These are phyloP conservation scores for Didymella pinodella DNA, from an alignment of 2,329 filamentous ascomycete species.

Conservation along the genomic window DNA sequence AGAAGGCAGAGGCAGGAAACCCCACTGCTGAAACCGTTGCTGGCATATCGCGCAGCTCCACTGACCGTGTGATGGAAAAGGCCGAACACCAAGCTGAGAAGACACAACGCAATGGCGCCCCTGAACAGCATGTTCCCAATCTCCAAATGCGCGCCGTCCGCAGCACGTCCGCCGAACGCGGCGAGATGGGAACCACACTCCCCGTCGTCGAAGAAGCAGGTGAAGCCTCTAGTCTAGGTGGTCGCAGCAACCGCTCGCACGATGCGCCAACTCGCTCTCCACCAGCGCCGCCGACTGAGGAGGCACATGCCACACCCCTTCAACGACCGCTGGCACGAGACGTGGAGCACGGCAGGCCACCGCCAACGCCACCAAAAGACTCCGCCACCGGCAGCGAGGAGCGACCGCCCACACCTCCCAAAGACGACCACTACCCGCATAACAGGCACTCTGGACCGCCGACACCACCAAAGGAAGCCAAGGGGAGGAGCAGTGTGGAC, in stretches of 20 bases:
- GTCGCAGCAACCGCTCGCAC: constrained; percentile 58
- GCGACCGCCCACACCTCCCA: constrained; percentile 45
- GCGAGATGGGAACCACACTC: constrained; percentile 66
- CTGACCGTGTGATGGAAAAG: constrained; percentile 63
- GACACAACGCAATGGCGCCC: constrained; percentile 57
- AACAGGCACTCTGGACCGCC: constrained; percentile 43
- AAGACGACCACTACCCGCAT: constrained; percentile 31
- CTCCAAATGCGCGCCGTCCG: constrained; percentile 66
- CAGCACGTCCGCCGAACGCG: constrained; percentile 65
- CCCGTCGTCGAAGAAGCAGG: constrained; percentile 92
- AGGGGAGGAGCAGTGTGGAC: constrained; percentile 38
- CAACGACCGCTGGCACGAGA: constrained; percentile 36
- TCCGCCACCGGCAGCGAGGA: constrained; percentile 42
- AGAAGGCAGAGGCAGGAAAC: constrained; percentile 50
- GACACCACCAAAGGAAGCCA: constrained; percentile 52
- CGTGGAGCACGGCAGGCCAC: constrained; percentile 46
- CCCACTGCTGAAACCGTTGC: constrained; percentile 50
- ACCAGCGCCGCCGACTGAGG: constrained; percentile 34
- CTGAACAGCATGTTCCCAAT: constrained; percentile 67
- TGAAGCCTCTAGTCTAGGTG: constrained; percentile 74
- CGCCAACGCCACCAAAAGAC: constrained; percentile 53
- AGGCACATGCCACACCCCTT: constrained; percentile 24
- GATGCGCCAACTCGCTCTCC: constrained; percentile 18
- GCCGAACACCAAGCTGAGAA: constrained; percentile 71
- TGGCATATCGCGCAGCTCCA: constrained; percentile 52